Conservation (phyloP, 108 stramenopile species). For the Cyclostephanos tholiformis region DNA sequence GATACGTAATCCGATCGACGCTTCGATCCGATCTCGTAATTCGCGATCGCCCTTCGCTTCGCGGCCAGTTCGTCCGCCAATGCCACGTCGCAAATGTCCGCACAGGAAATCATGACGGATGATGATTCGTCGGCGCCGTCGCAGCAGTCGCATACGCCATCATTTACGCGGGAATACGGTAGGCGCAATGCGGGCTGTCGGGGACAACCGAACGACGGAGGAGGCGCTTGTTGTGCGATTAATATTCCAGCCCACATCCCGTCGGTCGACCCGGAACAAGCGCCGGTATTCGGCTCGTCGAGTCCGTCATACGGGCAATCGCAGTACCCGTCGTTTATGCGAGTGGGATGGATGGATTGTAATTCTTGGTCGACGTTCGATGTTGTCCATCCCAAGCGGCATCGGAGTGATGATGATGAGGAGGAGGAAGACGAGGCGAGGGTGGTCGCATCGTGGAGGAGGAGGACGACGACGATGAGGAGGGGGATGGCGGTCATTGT, state of each 20-base stretch:
- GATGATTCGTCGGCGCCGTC: constrained; percentile 70
- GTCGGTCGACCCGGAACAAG: constrained; percentile 68
- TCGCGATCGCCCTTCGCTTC: constrained; percentile 19
- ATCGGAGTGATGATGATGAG: not conserved
- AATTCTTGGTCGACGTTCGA: not conserved
- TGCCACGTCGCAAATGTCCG: constrained; percentile 65
- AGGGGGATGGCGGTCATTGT: not conserved
- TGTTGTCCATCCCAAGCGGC: constrained; percentile 10
- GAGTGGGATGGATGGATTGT: constrained; percentile 43
- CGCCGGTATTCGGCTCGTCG: constrained; percentile 72
- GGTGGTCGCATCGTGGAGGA: not conserved
- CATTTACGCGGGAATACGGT: constrained; percentile 61
- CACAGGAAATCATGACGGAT: constrained; percentile 33
- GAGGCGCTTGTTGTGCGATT: too few relatives aligned
- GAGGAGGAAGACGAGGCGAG: constrained; percentile 8
- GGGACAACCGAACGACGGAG: constrained; percentile 55
- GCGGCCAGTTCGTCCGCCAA: constrained; percentile 55
- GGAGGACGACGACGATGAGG: not conserved
- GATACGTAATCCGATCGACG: constrained; percentile 42
- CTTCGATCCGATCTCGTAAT: constrained; percentile 53
- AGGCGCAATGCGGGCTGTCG: constrained; percentile 60
- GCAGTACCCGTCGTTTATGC: constrained; percentile 80
- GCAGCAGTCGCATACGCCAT: constrained; percentile 88
- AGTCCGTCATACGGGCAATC: constrained; percentile 73
- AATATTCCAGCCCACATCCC: constrained; percentile 56